Evolutionary conservation across 1,284 basidiomycete genomes (phyloP), one percentile per base, ranked within the genome.

Genomic region (Vanrija sp.): DNA sequence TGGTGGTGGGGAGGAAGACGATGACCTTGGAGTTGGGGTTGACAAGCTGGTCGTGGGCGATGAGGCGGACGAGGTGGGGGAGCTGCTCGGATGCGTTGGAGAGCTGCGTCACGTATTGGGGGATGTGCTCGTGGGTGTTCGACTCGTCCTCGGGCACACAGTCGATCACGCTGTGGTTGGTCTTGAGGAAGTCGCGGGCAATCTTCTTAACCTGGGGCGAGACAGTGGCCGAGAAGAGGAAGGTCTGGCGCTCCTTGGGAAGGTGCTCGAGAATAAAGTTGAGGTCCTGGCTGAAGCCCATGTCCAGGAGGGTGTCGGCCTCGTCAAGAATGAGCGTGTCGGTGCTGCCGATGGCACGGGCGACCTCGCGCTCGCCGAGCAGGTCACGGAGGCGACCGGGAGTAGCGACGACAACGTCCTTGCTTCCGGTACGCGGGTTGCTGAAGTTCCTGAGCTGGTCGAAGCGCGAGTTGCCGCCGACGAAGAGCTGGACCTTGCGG

Each of bases 201-300:
- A 82, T 76, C 43, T 71, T 66, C 27, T 71, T 65, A 52, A 83
- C 81, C 50, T 77, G 75, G 16, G 63, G 67, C 41, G 79, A 80
- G 45, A 82, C 80, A 18, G 82, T 97, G 10, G 95, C 94, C n/a
- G 89, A 94, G 78, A 98, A 96, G 59, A 98, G 80, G 79, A 97
- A 88, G 0, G 93, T 98, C 71, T 94, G 90, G 19, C 94, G 84
- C 53, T 85, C 73, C 31, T 78, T 76, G 16, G 89, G 89, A n/a
- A 98, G 79, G 62, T 81, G 80, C 3, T 78, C 66, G 31, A 83
- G 77, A 65, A 98, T 93, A 1, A 81, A 82, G 37, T 90, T 83
- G 43, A 98, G 85, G 62, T 96, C 93, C 43, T 88, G 84, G 9
- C 88, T 83, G 84, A 98, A 98, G 62, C 95, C 95, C 87, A 97